Base-by-base conservation (phyloP, 1,284 basidiomycete genomes). In the Neotropicomus parvogracilis region DNA sequence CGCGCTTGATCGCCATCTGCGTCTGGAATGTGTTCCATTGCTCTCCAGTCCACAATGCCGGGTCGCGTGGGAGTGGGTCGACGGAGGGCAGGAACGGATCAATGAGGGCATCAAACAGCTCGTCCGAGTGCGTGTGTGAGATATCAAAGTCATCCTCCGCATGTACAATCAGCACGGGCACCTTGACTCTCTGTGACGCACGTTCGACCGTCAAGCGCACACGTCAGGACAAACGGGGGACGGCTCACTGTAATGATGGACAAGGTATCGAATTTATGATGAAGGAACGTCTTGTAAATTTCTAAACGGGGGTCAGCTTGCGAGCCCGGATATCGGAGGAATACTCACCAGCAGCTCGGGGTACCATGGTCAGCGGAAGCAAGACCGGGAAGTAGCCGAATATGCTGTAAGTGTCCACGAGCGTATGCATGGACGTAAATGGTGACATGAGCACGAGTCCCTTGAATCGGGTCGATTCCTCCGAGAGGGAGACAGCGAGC, bases 71-170 rank as follows among this genome's bases (percentile, higher is more conserved):
- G 5, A 77, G 63, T 1, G 69, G 57, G 16, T 72, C 65, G 6
- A 77, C 54, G 6, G 71, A 53, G 0, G 88, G 85, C 12, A 90
- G 72, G 44, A 78, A 69, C 0, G 80, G 78, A 13, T 81, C 79
- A 21, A 91, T 64, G 51, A 93, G 79, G 0, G 78, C 71, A 33
- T 85, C 72, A 64, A 91, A 91, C 14, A 95, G 75, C 0, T 72
- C 70, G n/a, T 76, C 73, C 0, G 89, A 88, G 64, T 97, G 94
- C 0, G 76, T 71, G 58, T 78, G 69, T 0, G 88, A 88, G 45
- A 97, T 94, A 33, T 91, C 85, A 60, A 74, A 76, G 69, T 97
- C 94, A 61, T 91, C 75, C 56, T 80, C 75, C 2, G 92, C 83
- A 63, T 97, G 93, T 0, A 81, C 80, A 52, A 97, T 77, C 12